Base-by-base conservation (phyloP, 306 rosid species). In the Cicer cuneatum region DNA sequence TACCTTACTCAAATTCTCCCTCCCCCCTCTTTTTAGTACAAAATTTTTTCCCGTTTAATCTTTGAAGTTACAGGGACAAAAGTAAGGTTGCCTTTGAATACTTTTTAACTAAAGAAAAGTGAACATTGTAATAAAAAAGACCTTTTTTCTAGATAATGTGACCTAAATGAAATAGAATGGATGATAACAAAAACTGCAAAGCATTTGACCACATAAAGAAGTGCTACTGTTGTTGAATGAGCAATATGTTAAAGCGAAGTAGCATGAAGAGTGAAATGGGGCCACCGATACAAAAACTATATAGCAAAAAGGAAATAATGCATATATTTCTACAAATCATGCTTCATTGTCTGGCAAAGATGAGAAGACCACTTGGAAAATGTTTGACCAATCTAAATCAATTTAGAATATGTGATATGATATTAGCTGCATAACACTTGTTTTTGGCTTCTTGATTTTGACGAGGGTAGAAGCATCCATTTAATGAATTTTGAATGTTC, bases 331-430 rank as follows among this genome's bases (percentile, higher is more conserved):
- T 18, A 61, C 65, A 49, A 53, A 51, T 45, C 8, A 33, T 29
- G 46, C 49, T 29, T 16, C 61, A 29, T 2, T 62, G 58, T 71
- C 43, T 18, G 33, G 8, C 18, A 42, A 52, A 71, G 35, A 29
- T 24, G 66, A 29, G 7, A 56, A 48, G 58, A 60, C 10, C 68
- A 75, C 45, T 14, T 61, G 13, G 38, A 14, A n/a, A 42, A 37
- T 52, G 48, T 64, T 69, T 37, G 73, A 70, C 67, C 48, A 63
- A 35, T 62, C 62, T 5, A 52, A 38, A 52, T 56, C 69, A 69
- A 46, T 53, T 24, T 49, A 63, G 41, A 60, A 52, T 41, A 62
- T 69, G 53, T 58, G 58, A 69, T 14, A 40, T 12, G 29, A 63
- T 35, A 13, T 42, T 2, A 16, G 49, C 12, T 52, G 12, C 49